Evolutionary conservation across 108 stramenopile species (phyloP), one percentile per base, ranked within the genome.

Genomic region (Pseudonitzschia pungens): DNA sequence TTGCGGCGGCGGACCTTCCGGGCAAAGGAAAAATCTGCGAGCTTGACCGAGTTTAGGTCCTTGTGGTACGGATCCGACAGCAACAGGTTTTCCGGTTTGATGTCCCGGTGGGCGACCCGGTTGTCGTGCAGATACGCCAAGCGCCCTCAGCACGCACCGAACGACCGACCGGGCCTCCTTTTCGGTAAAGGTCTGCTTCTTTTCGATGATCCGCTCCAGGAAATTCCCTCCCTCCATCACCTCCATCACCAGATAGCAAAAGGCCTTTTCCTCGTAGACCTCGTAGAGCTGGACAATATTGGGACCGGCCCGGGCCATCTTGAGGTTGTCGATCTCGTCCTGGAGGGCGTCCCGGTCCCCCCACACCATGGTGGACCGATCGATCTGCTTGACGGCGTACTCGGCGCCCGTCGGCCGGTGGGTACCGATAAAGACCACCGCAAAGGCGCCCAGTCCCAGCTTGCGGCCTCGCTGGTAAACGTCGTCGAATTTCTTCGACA

Each of bases 11-110:
- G 69, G 28, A 79, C 79, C 26, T 71, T 69, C 69, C 96, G 91
- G 44, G 98, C 97, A 76, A 98, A 97, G 42, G 98, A 97, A 86
- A 99, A 98, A 81, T 99, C 99, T 21, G 96, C 96, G 59, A 99
- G 75, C 81, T 99, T 99, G 72, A 99, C 86, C 27, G 76, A 70
- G 31, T 86, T 80, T 58, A 82, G 68, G 79, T 84, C 60, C 76
- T 81, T 79, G 96, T 99, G 71, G 40, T 62, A 62, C 0, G 60
- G 60, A 97, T 80, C 68, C 86, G 84, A 86, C 32, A 84, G 63
- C 68, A 84, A 55, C 29, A 84, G 60, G 70, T 91, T 88, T 59
- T 91, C 89, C 28, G 89, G 87, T 64, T 88, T 91, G 77, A 99
- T 98, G 82, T 99, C 98, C 22, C 98, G 89, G 80, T 99, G 97